Base-by-base conservation (phyloP, 192 early-diverging fungal genomes). In the Gamsiella multidivaricata region DNA sequence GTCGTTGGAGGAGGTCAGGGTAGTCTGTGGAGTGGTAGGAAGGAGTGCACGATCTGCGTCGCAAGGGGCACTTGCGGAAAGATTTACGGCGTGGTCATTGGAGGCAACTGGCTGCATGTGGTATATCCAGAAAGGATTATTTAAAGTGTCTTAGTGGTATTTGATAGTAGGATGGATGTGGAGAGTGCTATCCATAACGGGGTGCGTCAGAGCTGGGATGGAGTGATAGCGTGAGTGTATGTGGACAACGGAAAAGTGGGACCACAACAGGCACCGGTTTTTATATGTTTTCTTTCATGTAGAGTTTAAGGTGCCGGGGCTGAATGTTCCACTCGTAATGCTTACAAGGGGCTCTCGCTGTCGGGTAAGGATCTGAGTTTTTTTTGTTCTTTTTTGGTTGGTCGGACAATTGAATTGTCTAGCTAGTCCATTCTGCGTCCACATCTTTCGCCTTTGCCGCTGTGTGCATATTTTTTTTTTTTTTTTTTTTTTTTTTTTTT, bases 21-120 rank as follows among this genome's bases (percentile, higher is more conserved):
- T 0, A 31, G 46, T n/a, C n/a, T n/a, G n/a, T n/a, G n/a, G n/a
- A n/a, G 15, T 20, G 32, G 7, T 49, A 39, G 55, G 17, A 28
- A 17, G 34, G 31, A 42, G 14, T 51, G 69, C 61, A 49, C 32
- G 69, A 71, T 71, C 69, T 71, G 61, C 69, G 60, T 71, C 69
- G 61, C 69, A 71, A 71, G 53, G 52, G 45, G 55, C 25, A 29
- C 52, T 63, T 71, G 69, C 61, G 69, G 69, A 63, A 71, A 71
- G 69, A 71, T 63, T 71, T 71, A 71, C 69, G 69, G 60, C 69
- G 15, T 63, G 62, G 23, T 54, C 52, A 70, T 61, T 22, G 32
- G 18, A 2, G 51, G 53, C 69, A 56, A 36, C 60, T 71, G 69
- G 54, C 50, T 71, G 69, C 69, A 71, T 71, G 49, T 45, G 46